Evolutionary conservation across 1,284 basidiomycete genomes (phyloP).

Genomic region (Limonomyces culmigenus): DNA sequence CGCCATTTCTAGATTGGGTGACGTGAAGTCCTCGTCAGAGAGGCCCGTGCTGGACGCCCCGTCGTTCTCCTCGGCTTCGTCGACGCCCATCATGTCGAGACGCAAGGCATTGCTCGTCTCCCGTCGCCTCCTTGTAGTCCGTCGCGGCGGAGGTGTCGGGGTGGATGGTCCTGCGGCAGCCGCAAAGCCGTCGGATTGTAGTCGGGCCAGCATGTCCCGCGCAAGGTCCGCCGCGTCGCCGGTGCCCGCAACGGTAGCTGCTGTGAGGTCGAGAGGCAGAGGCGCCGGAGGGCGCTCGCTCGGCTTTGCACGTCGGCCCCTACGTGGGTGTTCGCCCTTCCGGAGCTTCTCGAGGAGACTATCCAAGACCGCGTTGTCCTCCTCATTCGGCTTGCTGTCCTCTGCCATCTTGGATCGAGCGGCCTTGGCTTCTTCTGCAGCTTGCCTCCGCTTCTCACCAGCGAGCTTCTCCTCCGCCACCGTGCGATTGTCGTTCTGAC

Average conservation of each 20-base stretch:
- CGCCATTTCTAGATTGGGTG: background rate
- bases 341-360: constrained; percentile 57
- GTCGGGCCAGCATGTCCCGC: constrained; percentile 53
- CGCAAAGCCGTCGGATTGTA: constrained; percentile 43
- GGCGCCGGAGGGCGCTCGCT: constrained; percentile 18
- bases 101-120: background rate
- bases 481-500: constrained; percentile 59
- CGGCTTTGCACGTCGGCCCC: constrained; percentile 33
- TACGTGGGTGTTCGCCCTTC: constrained; percentile 46
- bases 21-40: background rate
- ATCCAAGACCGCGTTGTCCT: constrained; percentile 50
- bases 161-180: constrained; percentile 17
- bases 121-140: background rate
- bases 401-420: constrained; percentile 34
- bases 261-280: constrained; percentile 22
- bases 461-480: constrained; percentile 49
- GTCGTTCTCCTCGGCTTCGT: no score
- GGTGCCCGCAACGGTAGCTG: constrained; percentile 13
- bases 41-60: no score
- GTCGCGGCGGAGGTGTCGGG: constrained; percentile 9
- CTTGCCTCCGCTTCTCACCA: constrained; percentile 45
- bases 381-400: constrained; percentile 23
- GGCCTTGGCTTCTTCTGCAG: constrained; percentile 43
- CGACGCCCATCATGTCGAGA: no score
- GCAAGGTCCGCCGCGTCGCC: constrained; percentile 44